Base-by-base conservation (phyloP, 768 basidiomycete species). In the Lactarius pseudohatsudake region DNA sequence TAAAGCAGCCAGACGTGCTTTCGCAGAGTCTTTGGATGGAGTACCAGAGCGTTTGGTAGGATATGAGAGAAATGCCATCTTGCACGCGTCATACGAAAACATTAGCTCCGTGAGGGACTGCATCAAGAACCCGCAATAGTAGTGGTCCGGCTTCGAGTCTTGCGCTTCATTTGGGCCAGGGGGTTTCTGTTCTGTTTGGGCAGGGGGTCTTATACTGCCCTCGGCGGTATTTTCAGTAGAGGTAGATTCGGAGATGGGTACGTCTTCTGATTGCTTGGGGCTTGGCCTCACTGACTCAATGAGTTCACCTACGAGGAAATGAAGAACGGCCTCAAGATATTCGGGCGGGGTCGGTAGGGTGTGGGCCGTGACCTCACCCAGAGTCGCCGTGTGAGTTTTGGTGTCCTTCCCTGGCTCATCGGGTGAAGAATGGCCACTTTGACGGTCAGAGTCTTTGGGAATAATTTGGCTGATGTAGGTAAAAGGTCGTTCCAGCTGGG, bases 71-170 rank as follows among this genome's bases (percentile, higher is more conserved):
- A 99, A 94, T 6, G 90, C 87, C 30, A 87, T 74, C 76, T 98
- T 99, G 85, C 94, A 96, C 7, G 86, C 76, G 70, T 94, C 90
- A 72, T 98, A 99, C 15, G 94, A 98, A 67, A 96, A 93, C 15
- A 97, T 78, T 11, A 98, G 80, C 77, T 99, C 97, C 3, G 94
- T 92, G 56, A 98, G 80, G 70, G 88, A 90, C 74, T 95, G 92
- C 90, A 96, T 93, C 69, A 94, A 78, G 82, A 96, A 94, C 72
- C 88, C 91, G 18, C 84, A 80, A 72, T 91, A 92, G 76, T 77
- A 80, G 62, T 78, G 78, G 71, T 79, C 74, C 18, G 54, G 61
- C 41, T 69, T 64, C 15, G 61, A 20, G 7, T 62, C 61, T 56
- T 70, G 61, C 9, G 34, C 41, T 28, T 67, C 69, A 38, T 32